Evolutionary conservation across 495 filamentous ascomycete genomes (phyloP).

Genomic region (Penicillium turbatum): DNA sequence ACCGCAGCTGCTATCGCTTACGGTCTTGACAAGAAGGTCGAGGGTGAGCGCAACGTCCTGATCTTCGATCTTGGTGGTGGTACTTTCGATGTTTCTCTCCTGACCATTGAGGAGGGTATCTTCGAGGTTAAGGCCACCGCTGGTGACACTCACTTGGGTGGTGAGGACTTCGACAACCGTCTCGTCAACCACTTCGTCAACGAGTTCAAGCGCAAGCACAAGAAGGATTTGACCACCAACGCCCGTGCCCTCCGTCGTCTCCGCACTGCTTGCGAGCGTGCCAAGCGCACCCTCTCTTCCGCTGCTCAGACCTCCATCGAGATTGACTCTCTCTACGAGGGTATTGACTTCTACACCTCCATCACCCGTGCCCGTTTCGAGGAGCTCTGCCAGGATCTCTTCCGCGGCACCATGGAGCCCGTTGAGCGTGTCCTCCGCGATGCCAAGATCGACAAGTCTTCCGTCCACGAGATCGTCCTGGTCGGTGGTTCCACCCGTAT

Average conservation of each 20-base stretch:
- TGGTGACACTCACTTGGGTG: constrained; percentile 98
- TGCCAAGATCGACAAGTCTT: constrained; percentile 88
- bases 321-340: constrained; percentile 97
- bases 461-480: constrained; percentile 94
- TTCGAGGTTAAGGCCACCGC: constrained; percentile 99
- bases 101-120: constrained; percentile 98
- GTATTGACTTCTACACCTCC: constrained; percentile 96
- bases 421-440: constrained; percentile 99
- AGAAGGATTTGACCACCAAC: constrained; percentile 78
- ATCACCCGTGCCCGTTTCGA: constrained; percentile 99
- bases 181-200: constrained; percentile 93
- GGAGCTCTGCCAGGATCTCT: constrained; percentile 96
- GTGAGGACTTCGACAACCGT: constrained; percentile 98
- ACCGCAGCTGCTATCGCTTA: constrained; percentile 96
- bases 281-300: constrained; percentile 96
- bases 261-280: constrained; percentile 97
- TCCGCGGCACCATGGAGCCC: constrained; percentile 93
- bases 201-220: constrained; percentile 89
- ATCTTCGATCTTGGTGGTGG: constrained; percentile 99
- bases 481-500: constrained; percentile 99
- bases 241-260: constrained; percentile 96
- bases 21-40: constrained; percentile 93
- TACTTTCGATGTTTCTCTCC: constrained; percentile 98
- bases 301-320: constrained; percentile 97
- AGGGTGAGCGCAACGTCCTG: constrained; percentile 96